Percentiles rank a stretch among this genome's conserved stretches.
Evolutionary conservation across 2,329 filamentous ascomycete genomes (phyloP).

Genomic region (Torrubiellomyces zombiae): DNA sequence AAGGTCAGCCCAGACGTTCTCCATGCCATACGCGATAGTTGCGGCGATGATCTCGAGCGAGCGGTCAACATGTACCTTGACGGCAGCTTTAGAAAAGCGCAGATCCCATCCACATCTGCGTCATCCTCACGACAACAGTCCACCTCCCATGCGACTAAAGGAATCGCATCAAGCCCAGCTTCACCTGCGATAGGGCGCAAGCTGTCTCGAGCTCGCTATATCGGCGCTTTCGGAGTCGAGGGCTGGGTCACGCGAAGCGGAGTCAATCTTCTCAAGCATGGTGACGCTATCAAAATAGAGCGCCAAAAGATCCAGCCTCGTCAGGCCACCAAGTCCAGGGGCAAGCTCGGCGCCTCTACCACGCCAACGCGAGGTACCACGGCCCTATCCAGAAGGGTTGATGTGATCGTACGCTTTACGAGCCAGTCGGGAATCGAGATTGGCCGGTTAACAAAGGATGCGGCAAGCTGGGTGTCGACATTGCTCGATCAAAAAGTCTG

Average conservation of each 20-base stretch:
- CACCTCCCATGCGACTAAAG: too few species aligned
- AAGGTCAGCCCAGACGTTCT: constrained; percentile 33
- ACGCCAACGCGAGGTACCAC: constrained; percentile 21
- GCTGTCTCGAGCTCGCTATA: constrained; percentile 43
- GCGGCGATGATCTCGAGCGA: constrained; percentile 39
- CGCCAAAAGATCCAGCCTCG: constrained; percentile 58
- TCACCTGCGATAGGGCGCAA: constrained; percentile 5
- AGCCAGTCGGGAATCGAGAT: constrained; percentile 66
- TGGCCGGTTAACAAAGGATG: constrained; percentile 72
- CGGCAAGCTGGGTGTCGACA: constrained; percentile 80
- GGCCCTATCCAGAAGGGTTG: constrained; percentile 49
- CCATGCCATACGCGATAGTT: constrained; percentile 32
- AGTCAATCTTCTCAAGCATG: constrained; percentile 55
- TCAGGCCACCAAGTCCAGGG: constrained; percentile 25
- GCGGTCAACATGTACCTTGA: constrained; percentile 57
- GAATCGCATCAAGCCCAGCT: background rate
- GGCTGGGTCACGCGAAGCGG: constrained; percentile 88
- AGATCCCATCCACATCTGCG: constrained; percentile 11
- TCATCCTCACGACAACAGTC: too few species aligned
- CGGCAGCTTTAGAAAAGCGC: constrained; percentile 43
- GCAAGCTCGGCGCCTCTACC: constrained; percentile 20
- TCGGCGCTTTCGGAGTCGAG: constrained; percentile 81
- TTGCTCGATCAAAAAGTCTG: constrained; percentile 83
- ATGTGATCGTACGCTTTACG: constrained; percentile 85
- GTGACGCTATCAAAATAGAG: constrained; percentile 74